A percentile compares a stretch with the other conserved stretches of the same genome.
phyloP scores from a whole-genome alignment of 257 asterid genomes.

The Oldenlandia corymbosa region DNA sequence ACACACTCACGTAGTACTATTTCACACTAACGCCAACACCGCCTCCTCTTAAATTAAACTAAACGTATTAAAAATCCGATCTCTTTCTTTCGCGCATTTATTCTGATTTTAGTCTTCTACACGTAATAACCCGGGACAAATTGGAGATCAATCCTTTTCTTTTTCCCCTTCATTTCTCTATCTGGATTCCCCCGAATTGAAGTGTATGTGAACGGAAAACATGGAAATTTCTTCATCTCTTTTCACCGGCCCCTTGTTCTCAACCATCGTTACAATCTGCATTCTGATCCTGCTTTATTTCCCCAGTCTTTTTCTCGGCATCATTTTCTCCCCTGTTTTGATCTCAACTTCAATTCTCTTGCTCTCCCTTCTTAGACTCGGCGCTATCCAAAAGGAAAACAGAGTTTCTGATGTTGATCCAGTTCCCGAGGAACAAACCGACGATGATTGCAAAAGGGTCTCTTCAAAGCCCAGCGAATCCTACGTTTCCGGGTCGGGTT shows the following conservation, averaged over 20 bases:
- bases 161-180: no score
- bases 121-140: no score
- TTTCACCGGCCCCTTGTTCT: conserved; percentile 38
- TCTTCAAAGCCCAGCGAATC: not conserved
- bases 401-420: not conserved
- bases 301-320: conserved; percentile 29
- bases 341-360: conserved; percentile 48
- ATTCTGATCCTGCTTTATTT: conserved; percentile 50
- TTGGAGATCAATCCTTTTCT: no score
- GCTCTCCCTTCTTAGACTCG: conserved; percentile 61
- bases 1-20: no score
- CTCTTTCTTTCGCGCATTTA: not conserved
- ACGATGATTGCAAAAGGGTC: conserved; percentile 12
- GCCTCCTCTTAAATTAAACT: not conserved
- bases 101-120: not conserved
- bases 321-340: conserved; percentile 48
- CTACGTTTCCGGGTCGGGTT: not conserved
- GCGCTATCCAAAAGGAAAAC: conserved; percentile 33
- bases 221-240: conserved; percentile 24
- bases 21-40: no score
- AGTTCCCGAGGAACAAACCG: not conserved
- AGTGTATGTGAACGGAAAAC: not conserved
- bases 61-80: no score
- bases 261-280: conserved; percentile 52
- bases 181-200: not conserved